Evolutionary conservation across 2,329 filamentous ascomycete genomes (phyloP).

Genomic region (Colletotrichum eremochloae): DNA sequence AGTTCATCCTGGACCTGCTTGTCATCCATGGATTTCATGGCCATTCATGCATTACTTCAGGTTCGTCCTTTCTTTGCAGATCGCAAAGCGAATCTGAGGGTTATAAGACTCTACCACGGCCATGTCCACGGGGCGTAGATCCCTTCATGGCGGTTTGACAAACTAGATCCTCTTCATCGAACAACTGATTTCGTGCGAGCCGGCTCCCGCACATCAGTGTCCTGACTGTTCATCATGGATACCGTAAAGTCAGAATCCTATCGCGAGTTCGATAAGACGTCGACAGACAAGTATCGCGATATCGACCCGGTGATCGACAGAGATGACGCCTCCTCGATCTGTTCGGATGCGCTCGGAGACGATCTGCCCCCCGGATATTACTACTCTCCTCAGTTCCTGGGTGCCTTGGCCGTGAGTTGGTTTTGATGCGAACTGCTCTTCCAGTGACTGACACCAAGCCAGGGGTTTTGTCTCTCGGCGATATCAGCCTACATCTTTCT

Average conservation of each 20-base stretch:
- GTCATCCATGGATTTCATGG: conserved; percentile 3
- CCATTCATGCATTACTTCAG: neutral
- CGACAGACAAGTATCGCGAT: conserved; percentile 36
- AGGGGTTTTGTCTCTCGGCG: conserved; percentile 55
- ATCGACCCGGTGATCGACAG: conserved; percentile 37
- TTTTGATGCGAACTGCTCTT: neutral
- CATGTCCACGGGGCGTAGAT: conserved; percentile 1
- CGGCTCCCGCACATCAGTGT: conserved; percentile 25
- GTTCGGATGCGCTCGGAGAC: conserved; percentile 52
- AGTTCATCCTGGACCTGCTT: conserved; percentile 31
- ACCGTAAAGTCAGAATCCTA: conserved; percentile 43
- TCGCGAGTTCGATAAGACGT: conserved; percentile 28
- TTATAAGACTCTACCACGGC: conserved; percentile 31
- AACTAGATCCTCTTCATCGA: neutral
- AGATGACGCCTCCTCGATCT: conserved; percentile 51
- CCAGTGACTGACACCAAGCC: conserved; percentile 4
- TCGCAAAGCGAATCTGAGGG: neutral
- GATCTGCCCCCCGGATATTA: conserved; percentile 55
- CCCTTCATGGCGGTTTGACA: neutral
- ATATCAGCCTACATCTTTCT: conserved; percentile 55
- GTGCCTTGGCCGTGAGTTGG: conserved; percentile 49
- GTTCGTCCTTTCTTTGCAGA: conserved; percentile 3
- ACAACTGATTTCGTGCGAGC: conserved; percentile 15
- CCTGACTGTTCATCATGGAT: conserved; percentile 37
- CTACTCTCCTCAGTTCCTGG: conserved; percentile 52